Conservation (phyloP, 192 early-diverging fungal genomes). For the Dispira simplex region DNA sequence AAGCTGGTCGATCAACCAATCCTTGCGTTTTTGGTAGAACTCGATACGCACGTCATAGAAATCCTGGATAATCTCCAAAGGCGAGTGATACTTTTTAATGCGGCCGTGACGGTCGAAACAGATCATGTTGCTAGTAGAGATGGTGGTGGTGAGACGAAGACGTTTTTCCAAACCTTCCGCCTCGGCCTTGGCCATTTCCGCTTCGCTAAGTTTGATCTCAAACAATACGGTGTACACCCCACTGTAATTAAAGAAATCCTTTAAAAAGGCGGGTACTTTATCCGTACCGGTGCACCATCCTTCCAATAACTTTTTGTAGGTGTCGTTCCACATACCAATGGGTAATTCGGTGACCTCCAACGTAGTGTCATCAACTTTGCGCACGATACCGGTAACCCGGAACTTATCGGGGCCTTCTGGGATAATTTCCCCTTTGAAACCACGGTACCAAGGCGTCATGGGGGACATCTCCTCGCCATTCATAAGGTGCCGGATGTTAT, state of each 20-base stretch:
- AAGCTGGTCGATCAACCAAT: conserved; percentile 39
- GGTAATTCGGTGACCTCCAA: conserved; percentile 86
- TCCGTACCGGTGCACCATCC: conserved; percentile 51
- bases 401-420: conserved; percentile 35
- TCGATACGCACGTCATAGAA: conserved; percentile 74
- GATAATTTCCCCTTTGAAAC: conserved; percentile 71
- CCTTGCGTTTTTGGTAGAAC: conserved; percentile 86
- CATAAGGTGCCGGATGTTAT: conserved; percentile 71
- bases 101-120: conserved; percentile 83
- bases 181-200: conserved; percentile 56
- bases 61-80: conserved; percentile 71
- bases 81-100: conserved; percentile 57
- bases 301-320: conserved; percentile 75
- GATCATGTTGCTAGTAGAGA: conserved; percentile 83
- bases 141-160: conserved; percentile 56
- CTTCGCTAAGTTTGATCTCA: conserved; percentile 26
- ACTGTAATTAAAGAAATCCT: conserved; percentile 35
- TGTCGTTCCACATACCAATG: conserved; percentile 72
- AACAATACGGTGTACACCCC: conserved; percentile 28
- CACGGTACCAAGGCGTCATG: conserved; percentile 91
- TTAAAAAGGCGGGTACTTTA: conserved; percentile 49
- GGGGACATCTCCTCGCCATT: conserved; percentile 42
- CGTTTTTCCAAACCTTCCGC: conserved; percentile 64
- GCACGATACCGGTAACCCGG: conserved; percentile 47
- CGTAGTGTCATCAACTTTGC: conserved; percentile 52